Base-by-base conservation (phyloP, 495 filamentous ascomycete genomes). In the Penicillium odoratum region DNA sequence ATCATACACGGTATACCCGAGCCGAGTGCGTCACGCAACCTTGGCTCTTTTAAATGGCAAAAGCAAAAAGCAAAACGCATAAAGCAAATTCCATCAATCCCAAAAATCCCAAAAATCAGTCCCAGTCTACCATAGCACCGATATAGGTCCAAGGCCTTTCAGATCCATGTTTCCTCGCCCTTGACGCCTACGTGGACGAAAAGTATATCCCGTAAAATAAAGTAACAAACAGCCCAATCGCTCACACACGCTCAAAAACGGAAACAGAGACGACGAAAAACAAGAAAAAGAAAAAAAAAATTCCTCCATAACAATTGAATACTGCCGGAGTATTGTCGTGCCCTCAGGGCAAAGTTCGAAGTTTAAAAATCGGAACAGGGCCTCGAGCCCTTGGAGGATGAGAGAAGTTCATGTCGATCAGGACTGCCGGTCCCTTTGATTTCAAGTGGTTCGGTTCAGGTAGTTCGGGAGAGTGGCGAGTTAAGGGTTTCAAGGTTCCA, bases 391-490 rank as follows among this genome's bases (percentile, higher is more conserved):
- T 25, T 31, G 36, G 38, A 36, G 7, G 36, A 47, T 36, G 33
- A 51, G 34, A 34, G 15, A 57, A 61, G 16, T 43, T n/a, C 28
- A 40, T 63, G 63, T 64, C 58, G 60, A 66, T 69, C 66, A 59
- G 54, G 46, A 50, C 60, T 53, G 50, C 45, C 57, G 54, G 55
- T 9, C 33, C 33, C 9, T 3, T 36, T 55, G 57, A 47, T 10
- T 25, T 36, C 31, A 26, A 4, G 48, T 40, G 34, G 4, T 42
- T 26, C 48, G 46, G 52, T 57, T 21, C 21, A 46, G 56, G 55
- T 40, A 49, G 44, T 34, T 58, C 58, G 57, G 31, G 55, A 56
- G 53, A 62, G 43, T 45, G 61, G 47, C 44, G 33, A 25, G 13
- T 25, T 21, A 1, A 21, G 21, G 21, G 21, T 21, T 21, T 21